phyloP scores from a whole-genome alignment of 495 filamentous ascomycete species.

The Trichocladium antarcticum region DNA sequence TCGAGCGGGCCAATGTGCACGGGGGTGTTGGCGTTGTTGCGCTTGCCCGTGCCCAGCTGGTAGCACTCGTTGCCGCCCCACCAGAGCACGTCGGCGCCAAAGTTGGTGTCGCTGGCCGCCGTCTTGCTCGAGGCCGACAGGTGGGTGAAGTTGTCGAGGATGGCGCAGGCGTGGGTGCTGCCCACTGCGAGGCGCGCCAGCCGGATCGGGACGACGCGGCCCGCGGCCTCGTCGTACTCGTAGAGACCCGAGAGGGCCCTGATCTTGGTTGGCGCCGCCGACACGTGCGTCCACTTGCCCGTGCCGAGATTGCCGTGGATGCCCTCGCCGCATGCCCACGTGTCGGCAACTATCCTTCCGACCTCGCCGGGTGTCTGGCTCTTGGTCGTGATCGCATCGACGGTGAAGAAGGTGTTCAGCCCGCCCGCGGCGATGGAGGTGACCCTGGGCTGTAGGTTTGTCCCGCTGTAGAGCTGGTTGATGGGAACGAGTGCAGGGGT shows the following conservation, averaged over 20 bases:
- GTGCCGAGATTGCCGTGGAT: constrained; percentile 75
- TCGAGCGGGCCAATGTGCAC: constrained; percentile 70
- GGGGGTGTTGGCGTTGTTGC: constrained; percentile 65
- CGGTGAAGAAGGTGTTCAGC: constrained; percentile 69
- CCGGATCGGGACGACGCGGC: constrained; percentile 63
- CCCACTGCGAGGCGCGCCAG: constrained; percentile 61
- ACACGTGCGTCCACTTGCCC: constrained; percentile 82
- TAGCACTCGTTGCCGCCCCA: constrained; percentile 93
- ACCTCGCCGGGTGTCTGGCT: constrained; percentile 21
- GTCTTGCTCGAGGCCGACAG: constrained; percentile 40
- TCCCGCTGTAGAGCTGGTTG: constrained; percentile 57
- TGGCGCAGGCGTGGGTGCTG: constrained; percentile 63
- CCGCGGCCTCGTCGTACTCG: constrained; percentile 69
- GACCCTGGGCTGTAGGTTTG: constrained; percentile 45
- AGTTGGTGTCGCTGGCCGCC: constrained; percentile 58
- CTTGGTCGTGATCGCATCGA: constrained; percentile 54
- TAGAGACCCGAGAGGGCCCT: constrained; percentile 69
- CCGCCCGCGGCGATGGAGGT: constrained; percentile 77
- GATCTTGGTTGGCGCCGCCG: constrained; percentile 67
- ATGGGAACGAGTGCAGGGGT: constrained; percentile 57
- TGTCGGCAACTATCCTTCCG: constrained; percentile 54
- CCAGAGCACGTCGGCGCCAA: constrained; percentile 75
- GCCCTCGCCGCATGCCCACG: constrained; percentile 76
- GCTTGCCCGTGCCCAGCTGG: constrained; percentile 82
- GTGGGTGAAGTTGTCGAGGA: constrained; percentile 67